Percentiles rank a stretch among this genome's conserved stretches.
These are phyloP conservation scores for Colletotrichum sojae DNA, from an alignment of 2,329 filamentous ascomycete species.

Conservation along the genomic window DNA sequence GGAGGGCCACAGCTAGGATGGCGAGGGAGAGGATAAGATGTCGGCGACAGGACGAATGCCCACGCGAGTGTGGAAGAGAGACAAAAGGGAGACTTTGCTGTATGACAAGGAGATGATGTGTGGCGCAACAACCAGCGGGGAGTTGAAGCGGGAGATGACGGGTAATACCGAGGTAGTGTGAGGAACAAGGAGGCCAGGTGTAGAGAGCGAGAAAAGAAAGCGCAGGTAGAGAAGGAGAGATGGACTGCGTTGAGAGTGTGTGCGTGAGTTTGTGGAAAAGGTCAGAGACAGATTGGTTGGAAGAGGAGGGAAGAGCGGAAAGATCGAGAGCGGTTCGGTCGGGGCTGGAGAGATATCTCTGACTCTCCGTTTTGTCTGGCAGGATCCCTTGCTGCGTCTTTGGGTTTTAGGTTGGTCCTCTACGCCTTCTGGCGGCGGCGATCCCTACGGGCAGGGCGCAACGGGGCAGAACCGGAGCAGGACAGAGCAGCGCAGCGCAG, in stretches of 20 bases:
- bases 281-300: slow-evolving; percentile 13
- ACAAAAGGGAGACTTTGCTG: too few relatives aligned
- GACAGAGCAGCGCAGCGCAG: not conserved
- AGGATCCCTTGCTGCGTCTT: not conserved
- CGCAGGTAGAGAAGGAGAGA: too few relatives aligned
- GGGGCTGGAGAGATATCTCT: slow-evolving; percentile 6
- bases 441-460: slow-evolving; percentile 13
- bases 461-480: not conserved
- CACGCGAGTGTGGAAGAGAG: too few relatives aligned
- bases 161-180: too few relatives aligned
- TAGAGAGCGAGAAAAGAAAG: too few relatives aligned
- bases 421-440: slow-evolving; percentile 28
- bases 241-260: too few relatives aligned
- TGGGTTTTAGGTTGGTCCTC: not conserved
- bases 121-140: too few relatives aligned
- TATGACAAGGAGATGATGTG: too few relatives aligned
- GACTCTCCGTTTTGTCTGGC: slow-evolving; percentile 3
- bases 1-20: not conserved
- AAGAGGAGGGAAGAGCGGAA: slow-evolving; percentile 26
- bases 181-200: too few relatives aligned
- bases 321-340: slow-evolving; percentile 24
- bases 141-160: too few relatives aligned
- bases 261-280: not conserved
- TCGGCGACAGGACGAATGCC: too few relatives aligned
- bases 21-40: not conserved